Evolutionary conservation across 768 basidiomycete species (phyloP).

Genomic region (Lepiota venenata): DNA sequence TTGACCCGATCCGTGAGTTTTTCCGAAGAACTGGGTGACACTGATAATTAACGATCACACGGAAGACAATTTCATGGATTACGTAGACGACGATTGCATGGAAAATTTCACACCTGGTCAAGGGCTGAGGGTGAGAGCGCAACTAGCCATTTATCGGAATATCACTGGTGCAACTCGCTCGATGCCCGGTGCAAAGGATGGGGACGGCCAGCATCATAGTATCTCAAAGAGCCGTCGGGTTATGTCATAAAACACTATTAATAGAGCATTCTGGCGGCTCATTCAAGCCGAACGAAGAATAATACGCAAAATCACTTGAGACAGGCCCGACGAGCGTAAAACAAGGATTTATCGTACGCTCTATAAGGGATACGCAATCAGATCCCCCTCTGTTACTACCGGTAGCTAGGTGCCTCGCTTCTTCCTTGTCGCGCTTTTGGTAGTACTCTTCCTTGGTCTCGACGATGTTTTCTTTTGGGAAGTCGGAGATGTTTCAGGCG

Average conservation of each 20-base stretch:
- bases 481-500: conserved; percentile 21
- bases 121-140: conserved; percentile 1
- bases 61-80: conserved; percentile 13
- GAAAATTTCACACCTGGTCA: conserved; percentile 6
- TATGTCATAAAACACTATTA: no score
- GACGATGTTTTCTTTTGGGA: conserved; percentile 17
- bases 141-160: conserved; percentile 5
- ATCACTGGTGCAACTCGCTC: not conserved
- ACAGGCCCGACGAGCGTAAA: no score
- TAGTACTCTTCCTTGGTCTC: conserved; percentile 1
- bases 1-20: conserved; percentile 18
- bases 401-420: conserved; percentile 8
- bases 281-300: no score
- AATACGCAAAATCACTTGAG: no score
- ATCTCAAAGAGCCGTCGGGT: no score
- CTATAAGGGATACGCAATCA: no score
- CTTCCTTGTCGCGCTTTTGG: conserved; percentile 11
- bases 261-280: no score
- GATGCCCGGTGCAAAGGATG: no score
- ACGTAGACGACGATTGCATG: conserved; percentile 8
- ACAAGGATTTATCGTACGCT: no score
- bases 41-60: not conserved
- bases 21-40: not conserved
- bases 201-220: no score
- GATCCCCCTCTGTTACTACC: no score